phyloP scores from a whole-genome alignment of 2,329 filamentous ascomycete species.

The Penicillium sp. region DNA sequence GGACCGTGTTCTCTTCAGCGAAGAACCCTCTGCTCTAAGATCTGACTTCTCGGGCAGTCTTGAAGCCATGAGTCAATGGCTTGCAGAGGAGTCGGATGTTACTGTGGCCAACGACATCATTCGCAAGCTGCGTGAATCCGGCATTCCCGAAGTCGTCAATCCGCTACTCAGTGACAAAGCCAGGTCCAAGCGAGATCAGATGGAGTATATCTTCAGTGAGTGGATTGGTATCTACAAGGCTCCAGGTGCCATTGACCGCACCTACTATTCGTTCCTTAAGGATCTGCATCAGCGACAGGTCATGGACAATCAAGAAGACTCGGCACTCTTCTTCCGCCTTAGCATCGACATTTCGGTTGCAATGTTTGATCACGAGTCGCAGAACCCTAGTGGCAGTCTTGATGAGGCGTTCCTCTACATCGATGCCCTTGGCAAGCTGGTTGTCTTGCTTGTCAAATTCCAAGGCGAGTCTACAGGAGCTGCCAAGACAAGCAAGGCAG shows the following conservation, averaged over 20 bases:
- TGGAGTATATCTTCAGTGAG: slow-evolving; percentile 92
- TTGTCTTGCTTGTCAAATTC: slow-evolving; percentile 65
- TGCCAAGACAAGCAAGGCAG: slow-evolving; percentile 54
- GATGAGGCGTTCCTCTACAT: slow-evolving; percentile 56
- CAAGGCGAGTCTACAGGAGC: slow-evolving; percentile 55
- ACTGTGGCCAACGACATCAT: slow-evolving; percentile 63
- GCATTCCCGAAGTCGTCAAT: slow-evolving; percentile 48
- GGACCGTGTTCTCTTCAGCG: slow-evolving; percentile 67
- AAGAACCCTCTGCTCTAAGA: slow-evolving; percentile 67
- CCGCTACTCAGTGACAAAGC: slow-evolving; percentile 49
- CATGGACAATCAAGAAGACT: slow-evolving; percentile 64
- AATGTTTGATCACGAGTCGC: slow-evolving; percentile 63
- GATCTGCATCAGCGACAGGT: slow-evolving; percentile 70
- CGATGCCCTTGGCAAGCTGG: slow-evolving; percentile 74
- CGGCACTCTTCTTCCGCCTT: slow-evolving; percentile 68
- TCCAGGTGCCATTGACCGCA: slow-evolving; percentile 62
- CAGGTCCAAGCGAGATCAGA: slow-evolving; percentile 62
- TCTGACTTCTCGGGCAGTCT: slow-evolving; percentile 79
- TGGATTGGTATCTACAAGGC: slow-evolving; percentile 80
- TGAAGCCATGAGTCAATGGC: slow-evolving; percentile 71
- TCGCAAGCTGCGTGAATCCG: slow-evolving; percentile 50
- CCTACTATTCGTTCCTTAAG: slow-evolving; percentile 65
- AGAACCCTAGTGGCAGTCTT: slow-evolving; percentile 52
- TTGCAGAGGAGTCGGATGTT: slow-evolving; percentile 61
- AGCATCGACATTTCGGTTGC: slow-evolving; percentile 72